Base-by-base conservation (phyloP, 148 eudicot species). In the Spergularia marina region DNA sequence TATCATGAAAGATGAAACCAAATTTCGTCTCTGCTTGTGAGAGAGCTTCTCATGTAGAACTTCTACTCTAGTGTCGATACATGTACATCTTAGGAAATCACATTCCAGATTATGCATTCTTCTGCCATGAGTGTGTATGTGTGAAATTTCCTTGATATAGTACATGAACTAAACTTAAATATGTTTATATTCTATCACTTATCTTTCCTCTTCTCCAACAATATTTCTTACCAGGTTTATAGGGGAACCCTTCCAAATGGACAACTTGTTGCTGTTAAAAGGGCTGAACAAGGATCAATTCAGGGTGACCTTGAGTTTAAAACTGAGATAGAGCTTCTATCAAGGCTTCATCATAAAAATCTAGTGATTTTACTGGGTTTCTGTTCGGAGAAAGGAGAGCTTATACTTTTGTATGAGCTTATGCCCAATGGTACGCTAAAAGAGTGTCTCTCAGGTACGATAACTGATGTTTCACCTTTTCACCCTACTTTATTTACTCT, bases 291-390 rank as follows among this genome's bases (percentile, higher is more conserved):
- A 78, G 94, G 90, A 64, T 94, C 98, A 3, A 74, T 68, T 76
- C 97, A 94, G 71, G 97, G 98, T 62, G 87, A 85, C 52, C 84
- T 67, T 17, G 97, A 90, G 80, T 91, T 91, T 86, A 91, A 87
- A 83, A 88, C 91, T 16, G 98, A 94, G 78, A 91, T 94, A 49
- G 97, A 94, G 87, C 78, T 94, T 86, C 95, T 94, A 5, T 91
- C 98, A 18, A 77, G 98, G 72, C 95, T 94, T 76, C 98, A 94
- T 79, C 98, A 93, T 77, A 93, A 91, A 81, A 93, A 93, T 75
- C 87, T 93, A 12, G 92, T 93, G 12, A 84, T 78, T 66, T 90
- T 93, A 44, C 82, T 91, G 72, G 98, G 98, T 3, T 93, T 93
- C 80, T 91, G 94, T 67, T 91, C 86, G n/a, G 98, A 93, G 72